Conservation (phyloP, 2,329 filamentous ascomycete species). For the Diplodia scrobiculata region DNA sequence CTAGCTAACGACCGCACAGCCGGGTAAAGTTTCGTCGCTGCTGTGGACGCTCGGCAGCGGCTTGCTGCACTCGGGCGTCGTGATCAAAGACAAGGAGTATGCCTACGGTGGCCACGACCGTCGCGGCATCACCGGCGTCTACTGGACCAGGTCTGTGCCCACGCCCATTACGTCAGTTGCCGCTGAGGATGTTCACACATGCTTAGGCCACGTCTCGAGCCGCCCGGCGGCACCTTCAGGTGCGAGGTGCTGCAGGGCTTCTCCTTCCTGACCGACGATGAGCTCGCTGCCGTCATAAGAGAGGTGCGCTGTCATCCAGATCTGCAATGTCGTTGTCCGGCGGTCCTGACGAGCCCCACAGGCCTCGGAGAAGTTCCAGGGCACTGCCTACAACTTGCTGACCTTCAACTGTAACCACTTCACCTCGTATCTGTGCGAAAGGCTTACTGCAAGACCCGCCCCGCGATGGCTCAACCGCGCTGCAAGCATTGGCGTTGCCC, state of each 20-base stretch:
- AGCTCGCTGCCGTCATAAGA: slow-evolving; percentile 71
- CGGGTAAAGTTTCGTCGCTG: slow-evolving; percentile 71
- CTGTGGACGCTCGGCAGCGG: slow-evolving; percentile 78
- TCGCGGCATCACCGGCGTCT: slow-evolving; percentile 72
- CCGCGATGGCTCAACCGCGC: slow-evolving; percentile 80
- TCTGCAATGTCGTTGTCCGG: not conserved
- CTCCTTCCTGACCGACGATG: slow-evolving; percentile 66
- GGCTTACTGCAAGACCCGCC: slow-evolving; percentile 68
- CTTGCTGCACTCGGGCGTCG: slow-evolving; percentile 79
- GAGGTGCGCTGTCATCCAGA: slow-evolving; percentile 39
- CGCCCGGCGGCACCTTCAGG: slow-evolving; percentile 76
- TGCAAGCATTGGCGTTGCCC: slow-evolving; percentile 76
- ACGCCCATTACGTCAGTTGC: slow-evolving; percentile 15
- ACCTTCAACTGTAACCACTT: slow-evolving; percentile 90
- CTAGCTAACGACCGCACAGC: slow-evolving; percentile 49
- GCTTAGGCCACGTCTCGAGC: slow-evolving; percentile 62
- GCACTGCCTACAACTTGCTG: slow-evolving; percentile 76
- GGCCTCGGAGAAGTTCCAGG: slow-evolving; percentile 72
- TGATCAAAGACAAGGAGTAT: slow-evolving; percentile 78
- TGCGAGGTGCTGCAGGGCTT: slow-evolving; percentile 77
- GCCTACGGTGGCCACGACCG: slow-evolving; percentile 81
- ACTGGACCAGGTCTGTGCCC: slow-evolving; percentile 65
- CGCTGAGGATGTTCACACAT: slow-evolving; percentile 3
- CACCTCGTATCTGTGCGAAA: slow-evolving; percentile 72
- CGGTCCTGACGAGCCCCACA: slow-evolving; percentile 37